phyloP scores from a whole-genome alignment of 495 filamentous ascomycete species.

The Margaritispora aquatica region DNA sequence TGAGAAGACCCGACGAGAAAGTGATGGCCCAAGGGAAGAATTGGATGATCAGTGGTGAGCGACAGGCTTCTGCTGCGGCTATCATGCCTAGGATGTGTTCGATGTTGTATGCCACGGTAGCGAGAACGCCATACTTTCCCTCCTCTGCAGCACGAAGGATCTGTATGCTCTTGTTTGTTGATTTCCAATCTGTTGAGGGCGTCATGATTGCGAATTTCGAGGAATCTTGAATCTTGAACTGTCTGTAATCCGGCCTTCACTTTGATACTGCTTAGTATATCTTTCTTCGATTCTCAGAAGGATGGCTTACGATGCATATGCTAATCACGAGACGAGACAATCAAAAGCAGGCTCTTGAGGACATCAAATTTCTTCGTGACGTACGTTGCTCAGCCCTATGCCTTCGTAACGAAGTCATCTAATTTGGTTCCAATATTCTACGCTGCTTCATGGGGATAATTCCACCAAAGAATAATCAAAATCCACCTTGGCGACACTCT shows the following conservation, averaged over 20 bases:
- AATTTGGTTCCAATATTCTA: not conserved
- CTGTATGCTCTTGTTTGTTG: conserved; percentile 1
- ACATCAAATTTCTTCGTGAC: not conserved
- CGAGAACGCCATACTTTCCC: conserved; percentile 17
- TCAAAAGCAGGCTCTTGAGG: not conserved
- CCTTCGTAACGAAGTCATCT: not conserved
- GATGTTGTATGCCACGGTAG: conserved; percentile 16
- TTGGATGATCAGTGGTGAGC: conserved; percentile 56
- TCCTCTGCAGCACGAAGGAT: conserved; percentile 12
- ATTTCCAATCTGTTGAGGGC: conserved; percentile 2
- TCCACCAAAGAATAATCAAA: no score
- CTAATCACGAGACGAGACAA: not conserved
- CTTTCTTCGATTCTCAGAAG: not conserved
- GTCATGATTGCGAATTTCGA: not conserved
- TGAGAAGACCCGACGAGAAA: conserved; percentile 49
- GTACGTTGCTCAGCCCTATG: not conserved
- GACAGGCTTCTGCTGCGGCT: conserved; percentile 52
- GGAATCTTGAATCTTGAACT: not conserved
- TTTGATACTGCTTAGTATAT: no score
- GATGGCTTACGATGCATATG: not conserved
- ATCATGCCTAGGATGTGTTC: conserved; percentile 58
- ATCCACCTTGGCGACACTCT: no score
- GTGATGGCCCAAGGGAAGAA: conserved; percentile 64
- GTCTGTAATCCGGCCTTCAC: no score
- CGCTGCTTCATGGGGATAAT: no score